Percentiles rank a stretch among this genome's conserved stretches.
Evolutionary conservation across 192 early-diverging fungal species (phyloP).

Genomic region (Entomortierella parvispora): DNA sequence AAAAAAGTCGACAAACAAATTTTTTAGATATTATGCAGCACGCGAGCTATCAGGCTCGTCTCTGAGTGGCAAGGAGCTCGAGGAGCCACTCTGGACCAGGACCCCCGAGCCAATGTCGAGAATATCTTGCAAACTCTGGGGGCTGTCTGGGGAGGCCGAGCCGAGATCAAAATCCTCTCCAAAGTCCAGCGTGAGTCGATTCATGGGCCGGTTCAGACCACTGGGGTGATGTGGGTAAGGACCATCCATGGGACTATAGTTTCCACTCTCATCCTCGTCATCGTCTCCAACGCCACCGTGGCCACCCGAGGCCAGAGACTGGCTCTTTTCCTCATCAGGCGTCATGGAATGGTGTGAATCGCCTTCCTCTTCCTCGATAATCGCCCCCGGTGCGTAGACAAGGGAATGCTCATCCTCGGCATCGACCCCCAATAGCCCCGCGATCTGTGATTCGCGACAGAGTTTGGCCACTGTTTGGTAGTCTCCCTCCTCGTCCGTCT

Average conservation of each 20-base stretch:
- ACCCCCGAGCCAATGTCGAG: conserved; percentile 39
- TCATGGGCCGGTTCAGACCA: conserved; percentile 24
- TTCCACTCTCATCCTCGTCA: conserved; percentile 43
- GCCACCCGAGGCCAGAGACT: background rate
- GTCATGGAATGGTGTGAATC: background rate
- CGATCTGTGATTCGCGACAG: conserved; percentile 40
- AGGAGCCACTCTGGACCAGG: conserved; percentile 25
- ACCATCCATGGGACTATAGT: conserved; percentile 37
- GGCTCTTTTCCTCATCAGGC: conserved; percentile 35
- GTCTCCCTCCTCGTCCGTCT: conserved; percentile 50
- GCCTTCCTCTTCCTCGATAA: conserved; percentile 42
- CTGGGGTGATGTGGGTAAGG: conserved; percentile 33
- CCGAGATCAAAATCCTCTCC: conserved; percentile 42
- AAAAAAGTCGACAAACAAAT: background rate
- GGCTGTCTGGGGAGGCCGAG: conserved; percentile 38
- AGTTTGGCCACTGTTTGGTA: conserved; percentile 45
- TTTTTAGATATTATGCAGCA: conserved; percentile 16
- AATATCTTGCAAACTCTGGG: conserved; percentile 48
- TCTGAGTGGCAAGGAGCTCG: conserved; percentile 31
- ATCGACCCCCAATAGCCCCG: conserved; percentile 18
- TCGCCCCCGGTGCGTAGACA: conserved; percentile 14
- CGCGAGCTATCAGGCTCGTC: conserved; percentile 24
- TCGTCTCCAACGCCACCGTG: conserved; percentile 7
- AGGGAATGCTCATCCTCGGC: conserved; percentile 13
- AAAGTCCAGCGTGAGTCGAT: conserved; percentile 46